Conservation (phyloP, 148 eudicot genomes). For the Amaranthus palmeri region DNA sequence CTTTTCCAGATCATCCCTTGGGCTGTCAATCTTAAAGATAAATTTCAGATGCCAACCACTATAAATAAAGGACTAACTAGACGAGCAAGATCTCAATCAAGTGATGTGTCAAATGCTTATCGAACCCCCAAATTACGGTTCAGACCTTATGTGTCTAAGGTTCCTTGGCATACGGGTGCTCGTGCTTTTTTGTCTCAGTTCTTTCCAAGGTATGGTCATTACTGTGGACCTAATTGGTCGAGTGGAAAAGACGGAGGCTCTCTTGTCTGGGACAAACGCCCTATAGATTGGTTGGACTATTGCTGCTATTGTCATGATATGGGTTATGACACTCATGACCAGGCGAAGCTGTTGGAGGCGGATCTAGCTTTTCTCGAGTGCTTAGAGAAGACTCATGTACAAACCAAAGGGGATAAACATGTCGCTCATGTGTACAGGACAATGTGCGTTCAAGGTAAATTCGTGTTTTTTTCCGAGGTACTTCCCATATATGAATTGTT, state of each 20-base stretch:
- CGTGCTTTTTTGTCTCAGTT: conserved; percentile 82
- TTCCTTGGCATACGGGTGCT: conserved; percentile 96
- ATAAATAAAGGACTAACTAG: conserved; percentile 58
- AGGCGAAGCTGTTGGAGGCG: conserved; percentile 89
- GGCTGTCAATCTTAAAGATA: conserved; percentile 45
- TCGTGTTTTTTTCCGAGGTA: not conserved
- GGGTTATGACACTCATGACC: conserved; percentile 88
- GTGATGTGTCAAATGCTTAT: conserved; percentile 19
- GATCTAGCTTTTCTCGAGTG: conserved; percentile 94
- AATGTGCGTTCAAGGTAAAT: conserved; percentile 87
- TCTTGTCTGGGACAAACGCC: conserved; percentile 85
- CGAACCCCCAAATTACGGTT: conserved; percentile 49
- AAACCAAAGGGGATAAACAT: conserved; percentile 57
- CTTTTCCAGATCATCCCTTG: conserved; percentile 58
- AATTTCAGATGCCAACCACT: conserved; percentile 48
- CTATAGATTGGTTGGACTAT: conserved; percentile 96
- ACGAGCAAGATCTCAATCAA: conserved; percentile 33
- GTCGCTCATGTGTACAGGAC: conserved; percentile 67
- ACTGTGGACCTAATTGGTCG: conserved; percentile 99
- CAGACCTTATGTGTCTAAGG: conserved; percentile 89
- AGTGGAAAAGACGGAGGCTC: conserved; percentile 93
- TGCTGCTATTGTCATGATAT: conserved; percentile 99
- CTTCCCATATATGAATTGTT: too few species aligned
- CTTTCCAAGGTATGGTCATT: conserved; percentile 95
- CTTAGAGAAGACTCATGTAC: conserved; percentile 75